Percentiles rank a stretch among this genome's conserved stretches.
These are phyloP conservation scores for Penicillium psychrofluorescens DNA, from an alignment of 495 filamentous ascomycete genomes.

Conservation along the genomic window DNA sequence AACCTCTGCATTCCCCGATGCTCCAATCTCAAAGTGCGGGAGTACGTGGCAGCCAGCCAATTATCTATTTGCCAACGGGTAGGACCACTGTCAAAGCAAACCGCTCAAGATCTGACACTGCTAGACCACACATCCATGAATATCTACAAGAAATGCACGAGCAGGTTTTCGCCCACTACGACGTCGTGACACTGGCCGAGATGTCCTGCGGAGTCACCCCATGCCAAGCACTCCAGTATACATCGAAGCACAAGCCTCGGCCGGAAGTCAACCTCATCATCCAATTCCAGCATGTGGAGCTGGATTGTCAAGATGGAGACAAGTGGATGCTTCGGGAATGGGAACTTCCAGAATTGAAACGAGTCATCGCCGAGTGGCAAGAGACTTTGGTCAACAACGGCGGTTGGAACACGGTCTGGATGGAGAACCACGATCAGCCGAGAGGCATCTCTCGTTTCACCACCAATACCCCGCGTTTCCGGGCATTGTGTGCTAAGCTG, in stretches of 20 bases:
- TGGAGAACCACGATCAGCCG: constrained; percentile 58
- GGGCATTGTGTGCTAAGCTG: constrained; percentile 42
- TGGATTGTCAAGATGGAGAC: constrained; percentile 36
- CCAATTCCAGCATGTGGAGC: constrained; percentile 49
- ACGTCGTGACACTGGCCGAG: constrained; percentile 53
- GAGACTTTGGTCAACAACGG: constrained; percentile 7
- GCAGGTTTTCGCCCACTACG: constrained; percentile 45
- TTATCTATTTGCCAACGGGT: constrained; percentile 41
- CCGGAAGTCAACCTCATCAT: constrained; percentile 55
- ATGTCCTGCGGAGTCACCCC: constrained; percentile 43
- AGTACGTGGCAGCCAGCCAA: constrained; percentile 33
- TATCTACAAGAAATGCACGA: constrained; percentile 47
- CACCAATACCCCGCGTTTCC: constrained; percentile 28
- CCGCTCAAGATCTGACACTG: neutral
- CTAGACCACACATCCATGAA: constrained; percentile 48
- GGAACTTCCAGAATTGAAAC: constrained; percentile 41
- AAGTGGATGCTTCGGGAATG: constrained; percentile 32
- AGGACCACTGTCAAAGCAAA: neutral
- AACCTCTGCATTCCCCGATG: constrained; percentile 31
- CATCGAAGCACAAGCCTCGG: constrained; percentile 27
- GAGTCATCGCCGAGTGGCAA: constrained; percentile 35
- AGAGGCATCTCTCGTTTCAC: constrained; percentile 35
- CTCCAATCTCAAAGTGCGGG: constrained; percentile 15
- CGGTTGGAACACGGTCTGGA: constrained; percentile 54
- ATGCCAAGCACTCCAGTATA: constrained; percentile 42